phyloP scores from a whole-genome alignment of 257 asterid species.

The Scutellaria minor region DNA sequence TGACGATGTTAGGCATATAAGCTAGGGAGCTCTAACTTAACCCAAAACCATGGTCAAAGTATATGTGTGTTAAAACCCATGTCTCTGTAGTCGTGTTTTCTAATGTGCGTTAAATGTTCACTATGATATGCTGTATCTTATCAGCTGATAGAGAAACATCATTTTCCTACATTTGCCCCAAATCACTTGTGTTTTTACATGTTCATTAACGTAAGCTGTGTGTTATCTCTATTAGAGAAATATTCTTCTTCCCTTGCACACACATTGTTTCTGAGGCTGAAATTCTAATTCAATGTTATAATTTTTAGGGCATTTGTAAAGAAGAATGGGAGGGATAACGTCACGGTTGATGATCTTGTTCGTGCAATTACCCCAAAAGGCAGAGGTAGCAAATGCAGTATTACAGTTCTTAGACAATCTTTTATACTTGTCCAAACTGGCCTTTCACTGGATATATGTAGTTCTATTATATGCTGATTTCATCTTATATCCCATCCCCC shows the following conservation, averaged over 20 bases:
- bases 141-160: neutral
- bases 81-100: neutral
- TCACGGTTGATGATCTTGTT: conserved; percentile 53
- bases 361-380: conserved; percentile 58
- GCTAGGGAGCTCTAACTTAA: too few relatives aligned
- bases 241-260: neutral
- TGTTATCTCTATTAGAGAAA: neutral
- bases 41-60: too few relatives aligned
- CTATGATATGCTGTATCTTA: neutral
- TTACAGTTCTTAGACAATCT: conserved; percentile 10
- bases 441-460: neutral
- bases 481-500: neutral
- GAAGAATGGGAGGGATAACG: conserved; percentile 51
- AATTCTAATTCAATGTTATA: neutral
- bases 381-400: conserved; percentile 43
- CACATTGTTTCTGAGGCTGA: conserved; percentile 10
- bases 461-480: neutral
- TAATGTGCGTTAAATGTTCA: neutral
- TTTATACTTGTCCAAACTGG: neutral
- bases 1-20: neutral
- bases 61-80: neutral
- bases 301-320: conserved; percentile 42
- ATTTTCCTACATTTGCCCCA: neutral
- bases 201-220: neutral
- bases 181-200: neutral